Percentiles rank a stretch among this genome's conserved stretches.
Evolutionary conservation across 257 asterid species (phyloP).

Genomic region (Penstemon newberryi): DNA sequence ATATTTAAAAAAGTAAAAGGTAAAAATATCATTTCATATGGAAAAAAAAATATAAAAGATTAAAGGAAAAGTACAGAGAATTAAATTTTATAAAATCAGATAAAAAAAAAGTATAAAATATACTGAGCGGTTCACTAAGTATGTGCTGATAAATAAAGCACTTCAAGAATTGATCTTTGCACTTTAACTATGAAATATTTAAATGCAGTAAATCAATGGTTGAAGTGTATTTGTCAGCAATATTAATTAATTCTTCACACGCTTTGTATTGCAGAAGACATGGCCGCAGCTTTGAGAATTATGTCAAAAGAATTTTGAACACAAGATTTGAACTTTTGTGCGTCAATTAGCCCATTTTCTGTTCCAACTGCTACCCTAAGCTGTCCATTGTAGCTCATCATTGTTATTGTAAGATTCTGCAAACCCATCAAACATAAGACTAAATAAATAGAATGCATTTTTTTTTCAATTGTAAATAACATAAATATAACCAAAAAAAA

Average conservation of each 20-base stretch:
- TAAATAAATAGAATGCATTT: neutral
- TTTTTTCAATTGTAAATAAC: neutral
- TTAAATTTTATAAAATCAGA: no score
- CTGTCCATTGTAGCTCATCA: slow-evolving; percentile 72
- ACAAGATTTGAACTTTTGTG: slow-evolving; percentile 48
- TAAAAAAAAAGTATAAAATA: no score
- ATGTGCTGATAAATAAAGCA: neutral
- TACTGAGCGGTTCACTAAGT: neutral
- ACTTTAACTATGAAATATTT: neutral
- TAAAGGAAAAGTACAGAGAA: no score
- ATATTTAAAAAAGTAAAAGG: no score
- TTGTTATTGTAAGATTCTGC: slow-evolving; percentile 74
- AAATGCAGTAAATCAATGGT: neutral
- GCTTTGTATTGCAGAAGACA: slow-evolving; percentile 22
- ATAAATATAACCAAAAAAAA: neutral
- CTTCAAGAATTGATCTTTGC: no score
- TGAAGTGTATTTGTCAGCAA: neutral
- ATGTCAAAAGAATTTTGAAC: slow-evolving; percentile 52
- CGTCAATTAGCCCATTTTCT: slow-evolving; percentile 65
- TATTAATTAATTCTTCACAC: neutral
- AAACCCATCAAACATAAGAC: neutral
- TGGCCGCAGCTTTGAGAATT: slow-evolving; percentile 48
- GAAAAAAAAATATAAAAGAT: no score
- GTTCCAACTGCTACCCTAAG: slow-evolving; percentile 66
- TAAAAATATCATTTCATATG: no score